Base-by-base conservation (phyloP, 441 rosid species). In the Populus hybrid region DNA sequence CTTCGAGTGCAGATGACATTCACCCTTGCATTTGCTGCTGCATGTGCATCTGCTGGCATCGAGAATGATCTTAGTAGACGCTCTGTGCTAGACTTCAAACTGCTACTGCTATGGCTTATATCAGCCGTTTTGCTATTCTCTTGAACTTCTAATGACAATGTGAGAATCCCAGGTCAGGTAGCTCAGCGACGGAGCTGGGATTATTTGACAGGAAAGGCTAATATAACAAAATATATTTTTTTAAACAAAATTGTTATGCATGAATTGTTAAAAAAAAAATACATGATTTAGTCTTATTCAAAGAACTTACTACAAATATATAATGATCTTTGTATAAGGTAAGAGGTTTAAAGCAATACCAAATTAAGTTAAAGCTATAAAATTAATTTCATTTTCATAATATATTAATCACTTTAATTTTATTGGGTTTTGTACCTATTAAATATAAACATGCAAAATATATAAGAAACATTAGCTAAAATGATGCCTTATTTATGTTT, bases 1-100 rank as follows among this genome's bases (percentile, higher is more conserved):
- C 7, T 76, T 35, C 67, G 74, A 71, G 28, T 81, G 87, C 92
- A 91, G 97, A 84, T 94, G 79, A 89, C 91, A 70, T 89, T 93
- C 21, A 90, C 95, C 6, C 91, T 91, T 12, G 89, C 94, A 2
- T 91, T 90, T 77, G 95, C 97, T 30, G 95, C 97, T 72, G 97
- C 97, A 19, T 84, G 91, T 76, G 97, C 97, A 68, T 89, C 97
- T 50, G 97, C 98, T 46, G 98, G 98, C 32, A 90, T 94, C 81
- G 83, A 85, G 81, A 88, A 82, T 70, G 98, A 93, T 82, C 88
- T 90, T 21, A 67, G 84, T 16, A 79, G 34, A 81, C 91, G 95
- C 80, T 75, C 87, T 1, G 92, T 63, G 64, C 87, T 34, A 88
- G 89, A 83, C 91, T 91, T 26, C 88, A 91, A 86, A 85, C 91